Base-by-base conservation (phyloP, 345 rosid species). In the Eucalyptus tenuipes region DNA sequence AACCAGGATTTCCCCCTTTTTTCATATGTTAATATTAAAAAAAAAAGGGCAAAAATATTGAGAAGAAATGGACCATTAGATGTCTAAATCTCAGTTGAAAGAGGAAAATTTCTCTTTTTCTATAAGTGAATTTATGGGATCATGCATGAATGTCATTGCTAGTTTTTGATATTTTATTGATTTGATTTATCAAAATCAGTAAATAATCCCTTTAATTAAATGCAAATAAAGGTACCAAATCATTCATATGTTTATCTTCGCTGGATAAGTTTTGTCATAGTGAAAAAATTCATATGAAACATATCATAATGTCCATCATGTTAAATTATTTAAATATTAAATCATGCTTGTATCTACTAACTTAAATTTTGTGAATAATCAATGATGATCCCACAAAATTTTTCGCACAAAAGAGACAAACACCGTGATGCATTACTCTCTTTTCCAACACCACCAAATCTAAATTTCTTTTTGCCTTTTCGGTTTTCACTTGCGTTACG, bases 321-420 rank as follows among this genome's bases (percentile, higher is more conserved):
- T 18, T 37, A 71, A 22, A 9, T 8, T 71, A 18, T 71, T 71
- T 18, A 71, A 66, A 4, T 33, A 71, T 17, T 71, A 71, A 37
- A 17, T 37, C 7, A 20, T 2, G 4, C 1, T 71, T 0, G 1
- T 71, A 37, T 71, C 14, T 9, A 71, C 1, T 71, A 37, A 10
- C 11, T 71, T 71, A 71, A 37, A 10, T 71, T 18, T 10, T 37
- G 18, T 33, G 7, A 40, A 71, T 12, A 10, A 2, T 18, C 10
- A 3, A 3, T 0, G 1, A 11, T 71, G 24, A 20, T 71, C 27
- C 11, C 82, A 37, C 8, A 71, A 37, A 71, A 8, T 3, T 4
- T 66, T 31, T 68, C 79, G 7, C 11, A 15, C 20, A 8, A 9
- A 31, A 55, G 61, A 24, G 2, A 17, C 33, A 27, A 61, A 29